Base-by-base conservation (phyloP, 768 basidiomycete species). In the Rhodocollybia butyracea region DNA sequence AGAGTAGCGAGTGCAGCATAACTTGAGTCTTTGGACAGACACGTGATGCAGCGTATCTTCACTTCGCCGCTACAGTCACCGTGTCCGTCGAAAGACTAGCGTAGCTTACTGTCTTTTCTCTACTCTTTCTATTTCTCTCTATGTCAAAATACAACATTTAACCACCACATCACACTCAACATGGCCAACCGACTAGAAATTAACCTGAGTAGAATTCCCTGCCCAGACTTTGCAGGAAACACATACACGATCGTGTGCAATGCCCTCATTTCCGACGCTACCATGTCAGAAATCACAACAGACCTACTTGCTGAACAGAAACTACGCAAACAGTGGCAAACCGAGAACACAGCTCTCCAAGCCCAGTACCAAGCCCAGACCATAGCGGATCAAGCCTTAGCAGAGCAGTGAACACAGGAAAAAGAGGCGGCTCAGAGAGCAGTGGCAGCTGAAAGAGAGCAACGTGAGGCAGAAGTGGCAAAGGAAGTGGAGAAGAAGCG, bases 391-490 rank as follows among this genome's bases (percentile, higher is more conserved):
- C 46, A 26, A 17, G 61, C 59, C 2, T n/a, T n/a, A n/a, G 66
- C 64, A 56, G 64, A 65, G n/a, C n/a, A n/a, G n/a, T 31, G 66
- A 70, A 57, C 56, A 62, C 31, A 64, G 65, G 56, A 53, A 38
- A 40, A 51, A 57, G 66, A 63, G 32, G 29, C 30, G 12, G 19
- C 21, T 5, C 21, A 12, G 21, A 22, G 15, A 15, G 6, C 21
- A 42, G 19, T 12, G 2, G 65, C 63, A 36, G 58, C 54, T 31
- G 57, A 55, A 30, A 48, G 47, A 21, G 26, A 42, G 47, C 61
- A 60, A 43, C 50, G 55, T 31, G 62, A 61, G 56, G 42, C 61
- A 46, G 51, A 57, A 57, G 45, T 55, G 3, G 39, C 57, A 30
- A 55, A 57, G 51, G 57, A 60, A n/a, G 59, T 51, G 55, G 61